A percentile compares a stretch with the other conserved stretches of the same genome.
Conservation (phyloP, 169 alveolate species). For the Cryptosporidium parvum region DNA sequence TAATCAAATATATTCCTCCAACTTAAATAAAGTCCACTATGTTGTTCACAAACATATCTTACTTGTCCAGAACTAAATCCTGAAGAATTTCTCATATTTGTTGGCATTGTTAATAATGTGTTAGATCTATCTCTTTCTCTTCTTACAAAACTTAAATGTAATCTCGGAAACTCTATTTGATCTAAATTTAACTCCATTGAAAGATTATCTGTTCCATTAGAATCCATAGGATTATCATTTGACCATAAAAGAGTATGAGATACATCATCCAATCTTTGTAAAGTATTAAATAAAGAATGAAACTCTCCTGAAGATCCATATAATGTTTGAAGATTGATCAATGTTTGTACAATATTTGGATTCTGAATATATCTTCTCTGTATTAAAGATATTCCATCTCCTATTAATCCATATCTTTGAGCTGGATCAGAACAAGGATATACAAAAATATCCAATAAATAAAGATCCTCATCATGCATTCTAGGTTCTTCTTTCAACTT, state of each 20-base stretch:
- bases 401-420: conserved; percentile 30
- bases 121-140: conserved; percentile 36
- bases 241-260: conserved; percentile 74
- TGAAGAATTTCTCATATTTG: not conserved
- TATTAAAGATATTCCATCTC: conserved; percentile 53
- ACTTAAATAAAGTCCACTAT: conserved; percentile 77
- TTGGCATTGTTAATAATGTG: conserved; percentile 32
- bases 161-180: conserved; percentile 73
- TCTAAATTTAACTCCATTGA: conserved; percentile 23
- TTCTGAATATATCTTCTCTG: conserved; percentile 48
- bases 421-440: conserved; percentile 8
- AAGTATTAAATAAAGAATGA: conserved; percentile 10
- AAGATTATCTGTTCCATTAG: not conserved
- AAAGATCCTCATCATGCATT: conserved; percentile 31
- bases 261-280: conserved; percentile 71
- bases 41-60: conserved; percentile 80
- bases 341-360: conserved; percentile 43
- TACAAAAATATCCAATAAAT: conserved; percentile 30
- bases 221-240: not conserved
- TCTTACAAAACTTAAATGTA: conserved; percentile 65
- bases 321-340: conserved; percentile 43
- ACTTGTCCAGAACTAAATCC: conserved; percentile 14
- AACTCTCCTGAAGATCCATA: conserved; percentile 37
- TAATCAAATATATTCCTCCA: conserved; percentile 73
- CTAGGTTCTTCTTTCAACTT: not conserved